A percentile compares a stretch with the other conserved stretches of the same genome.
Evolutionary conservation across 1,284 basidiomycete species (phyloP).

Genomic region (Trichosporon sp.): DNA sequence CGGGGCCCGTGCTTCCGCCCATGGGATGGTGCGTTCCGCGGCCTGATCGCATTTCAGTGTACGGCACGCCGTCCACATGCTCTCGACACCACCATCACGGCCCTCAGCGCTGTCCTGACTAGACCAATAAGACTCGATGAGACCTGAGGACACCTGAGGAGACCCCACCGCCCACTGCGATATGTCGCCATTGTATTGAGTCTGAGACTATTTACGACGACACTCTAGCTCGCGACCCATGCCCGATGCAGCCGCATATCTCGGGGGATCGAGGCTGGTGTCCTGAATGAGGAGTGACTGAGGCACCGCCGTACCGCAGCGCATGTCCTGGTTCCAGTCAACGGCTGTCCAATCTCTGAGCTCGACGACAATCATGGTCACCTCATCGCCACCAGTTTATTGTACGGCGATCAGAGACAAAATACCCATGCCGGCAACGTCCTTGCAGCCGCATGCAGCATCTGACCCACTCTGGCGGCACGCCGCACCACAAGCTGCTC

Average conservation of each 20-base stretch:
- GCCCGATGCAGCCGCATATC: background rate
- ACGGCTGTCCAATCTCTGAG: background rate
- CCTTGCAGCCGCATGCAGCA: no score
- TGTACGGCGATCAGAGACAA: no score
- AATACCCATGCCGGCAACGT: no score
- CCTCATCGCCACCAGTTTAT: no score
- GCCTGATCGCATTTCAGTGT: background rate
- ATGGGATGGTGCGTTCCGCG: background rate
- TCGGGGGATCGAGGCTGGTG: background rate
- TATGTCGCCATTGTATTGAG: background rate
- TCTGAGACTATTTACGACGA: background rate
- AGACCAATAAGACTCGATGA: no score
- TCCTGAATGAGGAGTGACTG: background rate
- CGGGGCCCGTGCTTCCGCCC: background rate
- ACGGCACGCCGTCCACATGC: background rate
- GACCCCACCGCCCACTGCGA: background rate
- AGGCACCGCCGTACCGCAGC: background rate
- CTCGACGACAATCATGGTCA: background rate
- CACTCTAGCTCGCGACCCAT: background rate
- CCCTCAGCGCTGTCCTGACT: background rate
- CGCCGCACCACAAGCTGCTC: background rate
- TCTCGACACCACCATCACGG: background rate
- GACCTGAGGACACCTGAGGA: background rate
- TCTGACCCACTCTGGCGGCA: no score
- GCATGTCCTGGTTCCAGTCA: background rate